Evolutionary conservation across 495 filamentous ascomycete genomes (phyloP).

Genomic region (Penicillium canariense): DNA sequence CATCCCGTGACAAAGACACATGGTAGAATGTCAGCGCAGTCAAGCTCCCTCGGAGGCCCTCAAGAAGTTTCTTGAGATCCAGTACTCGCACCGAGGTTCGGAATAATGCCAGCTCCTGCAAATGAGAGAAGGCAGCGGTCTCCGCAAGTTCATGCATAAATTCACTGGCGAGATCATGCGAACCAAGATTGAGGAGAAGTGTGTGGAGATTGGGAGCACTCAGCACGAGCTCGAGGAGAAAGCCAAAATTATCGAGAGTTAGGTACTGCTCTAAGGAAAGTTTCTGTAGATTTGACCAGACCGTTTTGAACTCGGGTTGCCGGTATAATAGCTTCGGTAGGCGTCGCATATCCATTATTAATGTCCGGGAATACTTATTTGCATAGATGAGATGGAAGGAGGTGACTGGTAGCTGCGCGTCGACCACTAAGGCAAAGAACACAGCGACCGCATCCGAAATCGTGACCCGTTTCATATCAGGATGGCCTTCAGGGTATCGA

Average conservation of each 20-base stretch:
- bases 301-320: constrained; percentile 24
- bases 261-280: constrained; percentile 29
- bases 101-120: constrained; percentile 26
- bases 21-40: constrained; percentile 21
- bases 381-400: constrained; percentile 30
- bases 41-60: constrained; percentile 11
- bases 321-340: constrained; percentile 29
- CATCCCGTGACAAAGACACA: constrained; percentile 17
- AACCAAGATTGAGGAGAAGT: constrained; percentile 24
- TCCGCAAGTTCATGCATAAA: constrained; percentile 31
- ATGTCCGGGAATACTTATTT: constrained; percentile 23
- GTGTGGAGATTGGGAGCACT: constrained; percentile 24
- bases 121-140: constrained; percentile 14
- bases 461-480: constrained; percentile 25
- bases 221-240: constrained; percentile 28
- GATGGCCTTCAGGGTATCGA: constrained; percentile 31
- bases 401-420: constrained; percentile 19
- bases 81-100: constrained; percentile 15
- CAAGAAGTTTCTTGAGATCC: constrained; percentile 21
- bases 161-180: constrained; percentile 24
- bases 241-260: constrained; percentile 29
- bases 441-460: constrained; percentile 27
- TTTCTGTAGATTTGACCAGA: constrained; percentile 27
- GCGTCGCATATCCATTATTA: constrained; percentile 35
- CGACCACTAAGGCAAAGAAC: constrained; percentile 26